These are phyloP conservation scores for Sphagnum magellanicum DNA, from an alignment of 228 moss, liverwort and hornwort genomes.

Conservation along the genomic window DNA sequence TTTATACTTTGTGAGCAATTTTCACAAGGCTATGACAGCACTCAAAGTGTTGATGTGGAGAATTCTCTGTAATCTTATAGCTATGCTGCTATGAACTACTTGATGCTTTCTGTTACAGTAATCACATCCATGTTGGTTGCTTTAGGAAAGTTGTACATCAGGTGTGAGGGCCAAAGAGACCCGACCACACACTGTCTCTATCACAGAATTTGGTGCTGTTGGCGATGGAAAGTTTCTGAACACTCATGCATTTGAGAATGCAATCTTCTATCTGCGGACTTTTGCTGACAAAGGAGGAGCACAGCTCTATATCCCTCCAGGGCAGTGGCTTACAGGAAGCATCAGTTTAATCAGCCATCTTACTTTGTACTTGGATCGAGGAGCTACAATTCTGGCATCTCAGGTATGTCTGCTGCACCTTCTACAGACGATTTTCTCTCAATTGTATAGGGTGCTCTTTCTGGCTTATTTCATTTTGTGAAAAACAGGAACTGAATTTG, in stretches of 20 bases:
- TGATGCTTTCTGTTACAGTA: neutral
- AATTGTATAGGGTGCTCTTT: too few relatives aligned
- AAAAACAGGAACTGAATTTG: too few relatives aligned
- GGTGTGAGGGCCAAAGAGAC: slow-evolving; percentile 25
- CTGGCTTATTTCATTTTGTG: too few relatives aligned
- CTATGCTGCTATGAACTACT: neutral
- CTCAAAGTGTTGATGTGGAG: neutral
- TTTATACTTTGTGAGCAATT: neutral
- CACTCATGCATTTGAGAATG: slow-evolving; percentile 95
- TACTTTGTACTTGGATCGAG: slow-evolving; percentile 72
- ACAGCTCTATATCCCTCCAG: slow-evolving; percentile 86
- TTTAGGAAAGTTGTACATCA: slow-evolving; percentile 27
- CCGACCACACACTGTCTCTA: slow-evolving; percentile 83
- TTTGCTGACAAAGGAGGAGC: slow-evolving; percentile 92
- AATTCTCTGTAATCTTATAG: neutral
- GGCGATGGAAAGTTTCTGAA: slow-evolving; percentile 88
- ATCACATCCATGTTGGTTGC: slow-evolving; percentile 10
- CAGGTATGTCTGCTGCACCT: slow-evolving; percentile 28
- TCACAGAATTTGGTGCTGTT: slow-evolving; percentile 91
- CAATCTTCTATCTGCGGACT: slow-evolving; percentile 85
- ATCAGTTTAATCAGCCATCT: slow-evolving; percentile 90
- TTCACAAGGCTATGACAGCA: neutral
- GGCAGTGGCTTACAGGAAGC: slow-evolving; percentile 89
- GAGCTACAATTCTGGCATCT: slow-evolving; percentile 72
- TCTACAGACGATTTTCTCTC: too few relatives aligned